These are phyloP conservation scores for Misopates orontium DNA, from an alignment of 257 asterid species.

Conservation along the genomic window DNA sequence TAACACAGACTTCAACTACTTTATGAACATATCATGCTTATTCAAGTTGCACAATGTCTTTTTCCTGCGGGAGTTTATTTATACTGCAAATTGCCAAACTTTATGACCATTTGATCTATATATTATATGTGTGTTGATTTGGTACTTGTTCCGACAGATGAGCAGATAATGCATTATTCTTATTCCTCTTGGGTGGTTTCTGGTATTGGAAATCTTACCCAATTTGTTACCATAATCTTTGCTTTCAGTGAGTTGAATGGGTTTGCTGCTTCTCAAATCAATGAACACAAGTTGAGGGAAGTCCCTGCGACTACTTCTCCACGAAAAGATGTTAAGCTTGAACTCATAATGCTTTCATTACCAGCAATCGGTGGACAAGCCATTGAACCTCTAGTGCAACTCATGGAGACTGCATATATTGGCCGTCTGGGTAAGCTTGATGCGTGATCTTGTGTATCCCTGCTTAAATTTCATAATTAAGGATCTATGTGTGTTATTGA, in stretches of 20 bases:
- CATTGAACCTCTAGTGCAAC: slow-evolving; percentile 73
- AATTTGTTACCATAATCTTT: slow-evolving; percentile 10
- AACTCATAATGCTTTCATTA: slow-evolving; percentile 67
- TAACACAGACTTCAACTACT: no score
- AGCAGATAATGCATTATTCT: not conserved
- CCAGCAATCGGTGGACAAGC: slow-evolving; percentile 96
- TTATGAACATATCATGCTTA: no score
- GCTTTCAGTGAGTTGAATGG: slow-evolving; percentile 53
- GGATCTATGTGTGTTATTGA: not conserved
- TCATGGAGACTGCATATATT: slow-evolving; percentile 89
- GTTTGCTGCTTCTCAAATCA: slow-evolving; percentile 32
- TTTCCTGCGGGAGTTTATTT: no score
- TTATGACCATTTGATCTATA: no score
- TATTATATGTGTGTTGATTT: not conserved
- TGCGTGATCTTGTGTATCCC: slow-evolving; percentile 9
- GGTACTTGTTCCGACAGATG: slow-evolving; percentile 1
- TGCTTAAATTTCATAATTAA: slow-evolving; percentile 10
- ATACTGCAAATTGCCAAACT: no score
- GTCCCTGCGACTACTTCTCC: slow-evolving; percentile 29
- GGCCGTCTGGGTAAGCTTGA: slow-evolving; percentile 75
- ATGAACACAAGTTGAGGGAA: slow-evolving; percentile 34
- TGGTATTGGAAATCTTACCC: not conserved
- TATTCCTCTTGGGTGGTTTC: not conserved
- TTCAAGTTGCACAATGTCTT: no score
- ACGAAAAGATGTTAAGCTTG: slow-evolving; percentile 48